Base-by-base conservation (phyloP, 441 rosid species). In the Biscutella laevigata region DNA sequence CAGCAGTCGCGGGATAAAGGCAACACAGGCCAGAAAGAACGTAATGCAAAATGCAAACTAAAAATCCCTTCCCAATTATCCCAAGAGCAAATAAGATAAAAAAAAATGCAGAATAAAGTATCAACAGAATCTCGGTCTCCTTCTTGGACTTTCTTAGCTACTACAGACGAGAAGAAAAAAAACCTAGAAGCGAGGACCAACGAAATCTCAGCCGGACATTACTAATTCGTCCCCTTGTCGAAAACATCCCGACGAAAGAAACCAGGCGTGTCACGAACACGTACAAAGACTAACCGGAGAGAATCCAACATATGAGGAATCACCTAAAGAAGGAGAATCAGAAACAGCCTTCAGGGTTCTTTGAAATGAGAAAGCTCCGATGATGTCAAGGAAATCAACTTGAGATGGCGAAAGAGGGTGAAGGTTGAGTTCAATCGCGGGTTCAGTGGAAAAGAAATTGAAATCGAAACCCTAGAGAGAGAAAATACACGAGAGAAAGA, bases 381-480 rank as follows among this genome's bases (percentile, higher is more conserved):
- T 11, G 35, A 57, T 29, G 13, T 11, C 27, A 50, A 45, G 43
- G 56, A 48, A 53, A 59, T 52, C 55, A 36, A 38, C 8, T 44
- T 32, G 39, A 44, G 53, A 43, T 50, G 59, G 37, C 1, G 44
- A 37, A 6, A 25, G 54, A 36, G 36, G 9, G 48, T 14, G 37
- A n/a, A 42, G 21, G 26, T 57, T 14, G 58, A 43, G 64, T 44
- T 52, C 43, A 53, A 58, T 51, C 64, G 64, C 36, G 32, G 49
- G 48, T 65, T 50, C 53, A 57, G 55, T 43, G 55, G 34, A 2
- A 4, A 48, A 7, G 24, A 44, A 58, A 27, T 13, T 45, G 61
- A 51, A 59, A 59, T 66, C 66, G 70, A 37, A 66, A 66, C 61
- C 70, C 66, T 66, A 66, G 56, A 52, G 66, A 58, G 62, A 63